Percentiles rank a stretch among this genome's conserved stretches.
Conservation (phyloP, 257 asterid genomes). For the Capsicum rhomboideum region DNA sequence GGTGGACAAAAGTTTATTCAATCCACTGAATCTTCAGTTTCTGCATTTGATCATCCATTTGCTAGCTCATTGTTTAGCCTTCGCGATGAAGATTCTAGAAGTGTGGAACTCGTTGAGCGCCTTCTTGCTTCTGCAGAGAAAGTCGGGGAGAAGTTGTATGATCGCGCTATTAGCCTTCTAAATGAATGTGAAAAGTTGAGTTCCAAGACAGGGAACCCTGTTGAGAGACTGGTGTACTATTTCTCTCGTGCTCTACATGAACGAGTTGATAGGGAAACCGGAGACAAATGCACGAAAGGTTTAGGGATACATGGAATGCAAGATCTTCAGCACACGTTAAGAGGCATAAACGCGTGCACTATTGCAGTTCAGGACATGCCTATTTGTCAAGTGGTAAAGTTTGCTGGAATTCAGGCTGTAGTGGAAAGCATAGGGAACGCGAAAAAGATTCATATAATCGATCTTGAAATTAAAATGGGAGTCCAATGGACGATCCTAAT, state of each 20-base stretch:
- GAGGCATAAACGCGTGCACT: not conserved
- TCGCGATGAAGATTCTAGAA: conserved; percentile 21
- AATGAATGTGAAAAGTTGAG: conserved; percentile 18
- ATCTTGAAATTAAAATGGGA: conserved; percentile 44
- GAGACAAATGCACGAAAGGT: not conserved
- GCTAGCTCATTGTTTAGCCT: conserved; percentile 16
- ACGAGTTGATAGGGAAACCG: conserved; percentile 17
- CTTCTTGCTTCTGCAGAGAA: conserved; percentile 50
- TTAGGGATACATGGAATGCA: not conserved
- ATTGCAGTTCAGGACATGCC: conserved; percentile 32
- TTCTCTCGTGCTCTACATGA: conserved; percentile 21
- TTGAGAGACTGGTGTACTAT: conserved; percentile 17
- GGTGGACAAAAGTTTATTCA: conserved; percentile 50
- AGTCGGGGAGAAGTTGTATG: conserved; percentile 21
- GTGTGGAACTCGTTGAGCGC: conserved; percentile 26
- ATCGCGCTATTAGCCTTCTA: conserved; percentile 15
- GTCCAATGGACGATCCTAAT: conserved; percentile 43
- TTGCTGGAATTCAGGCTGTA: conserved; percentile 51
- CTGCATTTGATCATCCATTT: conserved; percentile 23
- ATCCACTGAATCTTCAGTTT: not conserved
- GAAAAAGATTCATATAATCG: conserved; percentile 41
- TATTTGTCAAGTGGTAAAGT: conserved; percentile 30
- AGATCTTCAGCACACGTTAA: not conserved
- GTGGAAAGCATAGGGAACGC: conserved; percentile 33
- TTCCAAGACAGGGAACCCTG: conserved; percentile 22